phyloP scores from a whole-genome alignment of 2,329 filamentous ascomycete genomes.

The Talaromyces sp. region DNA sequence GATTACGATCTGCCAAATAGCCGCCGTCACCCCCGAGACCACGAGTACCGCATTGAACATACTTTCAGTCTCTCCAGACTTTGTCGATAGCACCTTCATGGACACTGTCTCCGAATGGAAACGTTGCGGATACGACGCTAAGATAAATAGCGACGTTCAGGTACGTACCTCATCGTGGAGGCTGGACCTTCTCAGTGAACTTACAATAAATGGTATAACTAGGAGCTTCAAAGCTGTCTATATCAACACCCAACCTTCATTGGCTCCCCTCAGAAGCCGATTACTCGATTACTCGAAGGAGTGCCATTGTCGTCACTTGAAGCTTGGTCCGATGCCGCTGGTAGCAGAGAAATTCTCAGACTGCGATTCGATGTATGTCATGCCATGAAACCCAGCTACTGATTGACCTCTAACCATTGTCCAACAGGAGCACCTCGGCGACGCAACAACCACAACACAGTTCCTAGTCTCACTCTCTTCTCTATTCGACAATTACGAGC shows the following conservation, averaged over 20 bases:
- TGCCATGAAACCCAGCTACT: not conserved
- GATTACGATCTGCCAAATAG: slow-evolving; percentile 17
- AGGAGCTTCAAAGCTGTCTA: slow-evolving; percentile 16
- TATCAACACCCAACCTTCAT: slow-evolving; percentile 8
- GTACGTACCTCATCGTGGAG: slow-evolving; percentile 23
- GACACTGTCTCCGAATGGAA: slow-evolving; percentile 22
- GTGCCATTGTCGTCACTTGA: slow-evolving; percentile 10
- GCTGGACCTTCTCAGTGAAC: not conserved
- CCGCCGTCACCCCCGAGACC: slow-evolving; percentile 18
- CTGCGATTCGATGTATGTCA: slow-evolving; percentile 15
- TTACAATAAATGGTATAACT: not conserved
- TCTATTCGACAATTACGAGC: slow-evolving; percentile 12
- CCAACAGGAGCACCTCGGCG: slow-evolving; percentile 14
- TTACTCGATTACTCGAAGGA: slow-evolving; percentile 3
- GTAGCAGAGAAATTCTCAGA: slow-evolving; percentile 14
- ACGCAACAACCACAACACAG: slow-evolving; percentile 37
- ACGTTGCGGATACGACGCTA: slow-evolving; percentile 19
- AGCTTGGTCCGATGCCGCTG: slow-evolving; percentile 13
- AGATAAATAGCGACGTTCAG: slow-evolving; percentile 28
- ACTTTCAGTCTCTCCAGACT: slow-evolving; percentile 20
- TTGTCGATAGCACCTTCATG: slow-evolving; percentile 18
- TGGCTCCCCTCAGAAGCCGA: not conserved
- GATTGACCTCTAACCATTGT: not conserved
- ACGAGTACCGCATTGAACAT: slow-evolving; percentile 14
- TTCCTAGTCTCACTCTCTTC: slow-evolving; percentile 46